Percentiles rank a stretch among this genome's conserved stretches.
Conservation (phyloP, 1,284 basidiomycete species). For the Leccinum solheimii region DNA sequence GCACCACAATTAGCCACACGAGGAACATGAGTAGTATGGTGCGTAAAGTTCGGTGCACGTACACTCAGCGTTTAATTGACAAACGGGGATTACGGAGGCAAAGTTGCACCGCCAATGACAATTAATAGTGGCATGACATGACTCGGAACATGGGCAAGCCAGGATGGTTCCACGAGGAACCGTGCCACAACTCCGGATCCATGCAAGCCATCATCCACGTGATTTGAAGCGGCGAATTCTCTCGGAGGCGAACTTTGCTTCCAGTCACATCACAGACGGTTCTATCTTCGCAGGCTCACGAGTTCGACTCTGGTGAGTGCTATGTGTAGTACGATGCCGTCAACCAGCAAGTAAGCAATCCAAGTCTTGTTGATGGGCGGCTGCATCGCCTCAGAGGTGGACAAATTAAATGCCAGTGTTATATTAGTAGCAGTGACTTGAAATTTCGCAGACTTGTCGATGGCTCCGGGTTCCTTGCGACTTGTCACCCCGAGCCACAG, state of each 20-base stretch:
- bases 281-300: neutral
- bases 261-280: too few relatives aligned
- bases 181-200: too few relatives aligned
- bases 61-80: neutral
- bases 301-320: slow-evolving; percentile 1
- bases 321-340: neutral
- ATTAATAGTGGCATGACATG: neutral
- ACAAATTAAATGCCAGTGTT: neutral
- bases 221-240: neutral
- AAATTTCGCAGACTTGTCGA: neutral
- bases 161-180: neutral
- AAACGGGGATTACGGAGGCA: neutral
- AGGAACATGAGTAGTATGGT: neutral
- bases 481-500: neutral
- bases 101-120: neutral
- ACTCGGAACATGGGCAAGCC: neutral
- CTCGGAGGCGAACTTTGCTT: neutral
- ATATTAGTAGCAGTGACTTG: neutral
- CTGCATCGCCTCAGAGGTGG: neutral
- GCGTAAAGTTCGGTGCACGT: neutral
- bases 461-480: neutral
- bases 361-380: neutral
- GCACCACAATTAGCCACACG: neutral
- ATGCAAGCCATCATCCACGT: neutral
- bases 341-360: neutral